Evolutionary conservation across 148 eudicot genomes (phyloP).

Genomic region (Linanthus parryae): DNA sequence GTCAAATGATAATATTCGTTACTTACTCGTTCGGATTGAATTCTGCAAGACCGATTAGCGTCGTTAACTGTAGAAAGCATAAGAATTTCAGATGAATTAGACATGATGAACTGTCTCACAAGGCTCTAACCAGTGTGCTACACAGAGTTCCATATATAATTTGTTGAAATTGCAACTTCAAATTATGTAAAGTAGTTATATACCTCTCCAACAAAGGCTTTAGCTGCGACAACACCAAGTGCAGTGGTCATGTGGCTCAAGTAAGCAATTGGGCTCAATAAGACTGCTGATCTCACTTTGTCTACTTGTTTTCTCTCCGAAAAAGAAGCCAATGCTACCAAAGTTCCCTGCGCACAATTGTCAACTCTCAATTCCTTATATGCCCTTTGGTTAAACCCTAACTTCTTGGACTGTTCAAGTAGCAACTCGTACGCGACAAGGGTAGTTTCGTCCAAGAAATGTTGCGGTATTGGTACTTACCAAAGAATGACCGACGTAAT

Average conservation of each 20-base stretch:
- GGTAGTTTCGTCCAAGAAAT: too few relatives aligned
- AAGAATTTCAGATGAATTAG: not conserved
- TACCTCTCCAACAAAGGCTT: conserved; percentile 56
- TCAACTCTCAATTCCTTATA: too few relatives aligned
- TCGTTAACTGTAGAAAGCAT: conserved; percentile 25
- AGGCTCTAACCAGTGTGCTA: too few relatives aligned
- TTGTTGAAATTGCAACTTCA: not conserved
- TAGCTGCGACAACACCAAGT: conserved; percentile 47
- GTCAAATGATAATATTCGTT: not conserved
- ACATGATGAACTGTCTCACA: not conserved
- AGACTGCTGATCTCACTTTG: conserved; percentile 46
- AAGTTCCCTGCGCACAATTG: conserved; percentile 41
- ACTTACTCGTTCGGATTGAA: conserved; percentile 54
- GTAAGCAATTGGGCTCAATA: conserved; percentile 62
- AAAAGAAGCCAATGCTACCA: conserved; percentile 47
- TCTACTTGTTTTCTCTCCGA: conserved; percentile 47
- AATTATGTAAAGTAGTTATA: not conserved
- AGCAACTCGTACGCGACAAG: too few relatives aligned
- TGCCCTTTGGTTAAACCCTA: too few relatives aligned
- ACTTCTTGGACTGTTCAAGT: too few relatives aligned
- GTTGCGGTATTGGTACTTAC: conserved; percentile 14
- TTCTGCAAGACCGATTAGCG: conserved; percentile 46
- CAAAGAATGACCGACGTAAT: conserved; percentile 49
- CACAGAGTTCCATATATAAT: too few relatives aligned
- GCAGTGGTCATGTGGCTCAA: conserved; percentile 69